Conservation (phyloP, 352 stramenopile species). For the Globisporangium uncinulatum region DNA sequence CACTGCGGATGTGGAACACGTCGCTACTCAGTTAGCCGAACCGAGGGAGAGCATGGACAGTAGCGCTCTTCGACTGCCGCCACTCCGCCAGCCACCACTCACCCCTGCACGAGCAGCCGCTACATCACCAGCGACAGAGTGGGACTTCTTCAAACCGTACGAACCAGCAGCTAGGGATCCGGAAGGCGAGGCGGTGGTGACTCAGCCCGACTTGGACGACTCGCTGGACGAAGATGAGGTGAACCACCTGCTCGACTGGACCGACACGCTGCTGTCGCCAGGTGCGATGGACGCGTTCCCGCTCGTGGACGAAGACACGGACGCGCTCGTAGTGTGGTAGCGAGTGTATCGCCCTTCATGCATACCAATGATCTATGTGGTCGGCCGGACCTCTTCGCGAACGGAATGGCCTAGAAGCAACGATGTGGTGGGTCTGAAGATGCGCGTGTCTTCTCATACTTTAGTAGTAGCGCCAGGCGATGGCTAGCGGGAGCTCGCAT, state of each 20-base stretch:
- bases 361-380: neutral
- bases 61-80: slow-evolving; percentile 3
- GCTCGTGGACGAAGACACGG: slow-evolving; percentile 26
- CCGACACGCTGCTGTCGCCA: slow-evolving; percentile 52
- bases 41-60: neutral
- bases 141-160: slow-evolving; percentile 16
- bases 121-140: slow-evolving; percentile 5
- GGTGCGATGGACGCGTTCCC: slow-evolving; percentile 35
- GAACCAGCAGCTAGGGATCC: slow-evolving; percentile 6
- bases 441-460: too few species aligned
- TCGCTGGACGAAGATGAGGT: slow-evolving; percentile 74
- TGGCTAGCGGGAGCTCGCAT: neutral
- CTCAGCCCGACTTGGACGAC: slow-evolving; percentile 35
- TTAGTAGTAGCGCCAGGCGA: too few species aligned
- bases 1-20: neutral
- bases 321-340: slow-evolving; percentile 3
- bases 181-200: slow-evolving; percentile 1
- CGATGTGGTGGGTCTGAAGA: too few species aligned
- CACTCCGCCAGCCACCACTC: neutral
- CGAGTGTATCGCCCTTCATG: neutral
- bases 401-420: too few species aligned
- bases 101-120: neutral
- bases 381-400: neutral
- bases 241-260: slow-evolving; percentile 78
- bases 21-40: neutral